Percentiles rank a stretch among this genome's conserved stretches.
These are phyloP conservation scores for Cladosporium cucumerinum DNA, from an alignment of 2,329 filamentous ascomycete species.

Conservation along the genomic window DNA sequence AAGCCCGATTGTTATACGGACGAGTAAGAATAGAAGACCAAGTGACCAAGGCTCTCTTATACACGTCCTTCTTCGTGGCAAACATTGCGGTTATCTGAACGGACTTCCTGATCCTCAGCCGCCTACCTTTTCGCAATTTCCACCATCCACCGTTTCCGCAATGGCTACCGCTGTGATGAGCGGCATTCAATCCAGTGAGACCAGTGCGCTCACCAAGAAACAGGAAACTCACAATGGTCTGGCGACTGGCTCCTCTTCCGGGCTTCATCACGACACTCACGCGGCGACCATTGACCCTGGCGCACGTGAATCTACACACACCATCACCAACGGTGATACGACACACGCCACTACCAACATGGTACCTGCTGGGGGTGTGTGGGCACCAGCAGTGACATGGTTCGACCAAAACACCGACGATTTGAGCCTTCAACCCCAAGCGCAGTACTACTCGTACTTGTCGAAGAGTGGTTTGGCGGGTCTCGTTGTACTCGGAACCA, in stretches of 20 bases:
- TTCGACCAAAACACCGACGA: slow-evolving; percentile 40
- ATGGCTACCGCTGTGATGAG: not conserved
- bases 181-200: not conserved
- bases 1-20: not conserved
- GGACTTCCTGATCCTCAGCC: not conserved
- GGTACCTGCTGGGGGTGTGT: slow-evolving; percentile 52
- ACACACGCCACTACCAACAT: not conserved
- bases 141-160: not conserved
- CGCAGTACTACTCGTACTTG: slow-evolving; percentile 45
- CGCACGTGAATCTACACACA: not conserved
- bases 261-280: not conserved
- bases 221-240: not conserved
- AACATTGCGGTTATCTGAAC: not conserved
- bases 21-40: not conserved
- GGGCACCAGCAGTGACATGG: slow-evolving; percentile 45
- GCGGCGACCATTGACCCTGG: not conserved
- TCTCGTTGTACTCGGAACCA: slow-evolving; percentile 48
- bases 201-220: not conserved
- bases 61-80: not conserved
- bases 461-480: slow-evolving; percentile 42
- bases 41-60: not conserved
- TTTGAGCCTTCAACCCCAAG: slow-evolving; percentile 41
- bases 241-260: not conserved
- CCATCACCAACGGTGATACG: not conserved
- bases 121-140: not conserved